phyloP scores from a whole-genome alignment of 306 rosid genomes.

The Trichosanthes cucumerina region DNA sequence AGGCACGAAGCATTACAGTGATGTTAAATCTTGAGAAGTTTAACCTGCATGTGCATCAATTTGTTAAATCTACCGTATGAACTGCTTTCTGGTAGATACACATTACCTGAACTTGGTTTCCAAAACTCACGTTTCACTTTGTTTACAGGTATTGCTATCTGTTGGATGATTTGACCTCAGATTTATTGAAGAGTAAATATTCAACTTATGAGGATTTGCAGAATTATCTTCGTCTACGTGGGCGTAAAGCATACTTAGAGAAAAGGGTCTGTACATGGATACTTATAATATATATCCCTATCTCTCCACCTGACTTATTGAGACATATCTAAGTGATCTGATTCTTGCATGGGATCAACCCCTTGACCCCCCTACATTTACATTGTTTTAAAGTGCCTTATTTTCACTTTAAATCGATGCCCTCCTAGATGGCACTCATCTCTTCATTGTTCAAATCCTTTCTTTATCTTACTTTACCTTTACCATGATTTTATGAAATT shows the following conservation, averaged over 20 bases:
- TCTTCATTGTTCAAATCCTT: neutral
- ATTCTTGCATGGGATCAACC: neutral
- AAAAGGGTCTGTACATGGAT: conserved; percentile 49
- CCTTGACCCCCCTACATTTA: neutral
- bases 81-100: neutral
- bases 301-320: neutral
- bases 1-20: neutral
- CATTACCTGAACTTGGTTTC: neutral
- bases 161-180: conserved; percentile 76
- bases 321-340: neutral
- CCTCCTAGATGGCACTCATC: neutral
- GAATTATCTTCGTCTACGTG: conserved; percentile 58
- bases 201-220: conserved; percentile 56
- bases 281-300: neutral
- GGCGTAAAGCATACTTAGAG: conserved; percentile 78
- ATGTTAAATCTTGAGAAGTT: neutral
- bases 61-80: neutral
- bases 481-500: neutral
- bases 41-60: neutral
- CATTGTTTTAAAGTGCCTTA: neutral
- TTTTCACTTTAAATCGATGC: neutral
- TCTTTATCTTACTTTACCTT: conserved; percentile 3
- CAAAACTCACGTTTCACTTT: neutral
- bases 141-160: conserved; percentile 75
- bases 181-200: conserved; percentile 51